phyloP scores from a whole-genome alignment of 169 alveolate species.

The Plasmodium gaboni region DNA sequence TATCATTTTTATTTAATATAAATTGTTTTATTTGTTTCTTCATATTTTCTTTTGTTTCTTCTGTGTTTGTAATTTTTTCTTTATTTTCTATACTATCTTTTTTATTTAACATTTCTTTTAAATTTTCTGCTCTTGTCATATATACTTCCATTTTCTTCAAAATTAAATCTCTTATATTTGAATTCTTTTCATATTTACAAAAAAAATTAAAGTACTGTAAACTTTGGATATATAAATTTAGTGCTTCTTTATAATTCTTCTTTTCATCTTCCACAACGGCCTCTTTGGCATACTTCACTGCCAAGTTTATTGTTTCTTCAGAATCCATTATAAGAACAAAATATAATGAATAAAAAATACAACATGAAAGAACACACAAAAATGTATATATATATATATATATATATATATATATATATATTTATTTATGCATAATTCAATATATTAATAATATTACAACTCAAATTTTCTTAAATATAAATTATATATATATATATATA shows the following conservation, averaged over 20 bases:
- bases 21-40: slow-evolving; percentile 61
- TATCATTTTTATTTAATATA: slow-evolving; percentile 80
- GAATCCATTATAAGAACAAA: slow-evolving; percentile 41
- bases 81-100: slow-evolving; percentile 53
- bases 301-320: slow-evolving; percentile 70
- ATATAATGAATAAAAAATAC: no score
- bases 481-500: no score
- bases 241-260: slow-evolving; percentile 74
- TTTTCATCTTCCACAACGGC: slow-evolving; percentile 76
- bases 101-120: slow-evolving; percentile 77
- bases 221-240: slow-evolving; percentile 75
- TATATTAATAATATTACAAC: no score
- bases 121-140: slow-evolving; percentile 81
- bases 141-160: slow-evolving; percentile 83
- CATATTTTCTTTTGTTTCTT: slow-evolving; percentile 72
- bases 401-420: no score
- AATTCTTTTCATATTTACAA: slow-evolving; percentile 79
- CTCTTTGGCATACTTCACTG: slow-evolving; percentile 75
- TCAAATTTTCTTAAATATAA: no score
- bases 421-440: no score
- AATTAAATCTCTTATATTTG: slow-evolving; percentile 80
- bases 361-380: no score
- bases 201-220: slow-evolving; percentile 73
- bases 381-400: no score
- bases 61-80: slow-evolving; percentile 62